Evolutionary conservation across 768 basidiomycete genomes (phyloP).

Genomic region (Termitomyces sp.): DNA sequence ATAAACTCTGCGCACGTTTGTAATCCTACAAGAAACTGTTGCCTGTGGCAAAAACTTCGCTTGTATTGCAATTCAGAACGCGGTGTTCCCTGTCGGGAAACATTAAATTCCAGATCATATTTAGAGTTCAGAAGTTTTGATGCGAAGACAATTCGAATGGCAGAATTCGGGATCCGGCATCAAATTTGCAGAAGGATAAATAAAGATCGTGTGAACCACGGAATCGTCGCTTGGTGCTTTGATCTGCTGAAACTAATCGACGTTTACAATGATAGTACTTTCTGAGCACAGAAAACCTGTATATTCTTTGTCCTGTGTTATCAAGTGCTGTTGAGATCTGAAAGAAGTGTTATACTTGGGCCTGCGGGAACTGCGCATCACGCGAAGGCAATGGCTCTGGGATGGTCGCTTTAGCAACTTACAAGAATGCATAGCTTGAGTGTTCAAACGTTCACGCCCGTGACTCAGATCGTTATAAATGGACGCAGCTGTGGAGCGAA

Average conservation of each 20-base stretch:
- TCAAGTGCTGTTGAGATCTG: too few species aligned
- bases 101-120: too few species aligned
- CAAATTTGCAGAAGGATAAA: background rate
- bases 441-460: too few species aligned
- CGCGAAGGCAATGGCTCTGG: background rate
- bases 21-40: background rate
- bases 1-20: too few species aligned
- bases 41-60: background rate
- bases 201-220: background rate
- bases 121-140: too few species aligned
- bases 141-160: too few species aligned
- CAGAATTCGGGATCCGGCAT: too few species aligned
- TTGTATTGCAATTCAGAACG: background rate
- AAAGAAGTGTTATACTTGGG: background rate
- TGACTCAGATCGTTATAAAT: too few species aligned
- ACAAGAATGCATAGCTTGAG: background rate
- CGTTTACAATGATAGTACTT: background rate
- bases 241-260: background rate
- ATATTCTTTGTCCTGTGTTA: too few species aligned
- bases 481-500: too few species aligned
- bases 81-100: too few species aligned
- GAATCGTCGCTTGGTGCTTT: background rate
- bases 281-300: background rate
- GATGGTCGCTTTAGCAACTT: background rate
- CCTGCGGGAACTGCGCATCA: background rate